Conservation (phyloP, 495 filamentous ascomycete species). For the Cercophora scortea region DNA sequence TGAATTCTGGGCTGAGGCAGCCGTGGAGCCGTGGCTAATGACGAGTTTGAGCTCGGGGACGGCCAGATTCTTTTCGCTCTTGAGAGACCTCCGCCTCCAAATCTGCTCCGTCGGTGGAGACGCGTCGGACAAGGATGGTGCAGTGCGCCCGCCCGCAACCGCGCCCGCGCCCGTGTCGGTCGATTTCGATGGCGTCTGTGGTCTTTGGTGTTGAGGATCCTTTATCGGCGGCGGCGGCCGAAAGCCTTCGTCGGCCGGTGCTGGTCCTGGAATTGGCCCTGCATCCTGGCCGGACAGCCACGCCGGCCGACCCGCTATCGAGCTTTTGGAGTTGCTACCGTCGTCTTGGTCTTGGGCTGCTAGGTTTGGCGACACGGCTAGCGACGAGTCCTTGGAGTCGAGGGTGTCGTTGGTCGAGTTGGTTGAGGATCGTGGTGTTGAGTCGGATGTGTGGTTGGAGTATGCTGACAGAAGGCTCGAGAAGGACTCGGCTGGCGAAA, state of each 20-base stretch:
- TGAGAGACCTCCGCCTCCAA: conserved; percentile 39
- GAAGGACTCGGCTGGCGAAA: conserved; percentile 29
- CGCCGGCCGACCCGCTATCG: conserved; percentile 1
- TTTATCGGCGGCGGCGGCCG: conserved; percentile 35
- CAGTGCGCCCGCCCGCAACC: neutral
- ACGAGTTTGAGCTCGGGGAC: conserved; percentile 37
- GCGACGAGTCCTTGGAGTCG: conserved; percentile 27
- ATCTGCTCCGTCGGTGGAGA: conserved; percentile 20
- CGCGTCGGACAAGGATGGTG: neutral
- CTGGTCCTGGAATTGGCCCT: conserved; percentile 2
- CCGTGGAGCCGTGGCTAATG: conserved; percentile 38
- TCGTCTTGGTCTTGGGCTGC: neutral
- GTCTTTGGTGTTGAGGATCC: conserved; percentile 14
- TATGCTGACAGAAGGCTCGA: conserved; percentile 40
- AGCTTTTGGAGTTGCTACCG: neutral
- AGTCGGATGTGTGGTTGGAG: conserved; percentile 30
- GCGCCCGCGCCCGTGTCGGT: neutral
- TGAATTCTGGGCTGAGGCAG: conserved; percentile 3
- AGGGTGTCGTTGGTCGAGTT: conserved; percentile 23
- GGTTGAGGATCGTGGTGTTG: conserved; percentile 23
- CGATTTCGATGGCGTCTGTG: conserved; percentile 9
- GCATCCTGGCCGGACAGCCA: conserved; percentile 16
- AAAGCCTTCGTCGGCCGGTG: conserved; percentile 7
- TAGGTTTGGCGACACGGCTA: conserved; percentile 20
- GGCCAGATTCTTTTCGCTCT: conserved; percentile 29